Evolutionary conservation across 2,329 filamentous ascomycete species (phyloP).

Genomic region (Fusarium torreyae): DNA sequence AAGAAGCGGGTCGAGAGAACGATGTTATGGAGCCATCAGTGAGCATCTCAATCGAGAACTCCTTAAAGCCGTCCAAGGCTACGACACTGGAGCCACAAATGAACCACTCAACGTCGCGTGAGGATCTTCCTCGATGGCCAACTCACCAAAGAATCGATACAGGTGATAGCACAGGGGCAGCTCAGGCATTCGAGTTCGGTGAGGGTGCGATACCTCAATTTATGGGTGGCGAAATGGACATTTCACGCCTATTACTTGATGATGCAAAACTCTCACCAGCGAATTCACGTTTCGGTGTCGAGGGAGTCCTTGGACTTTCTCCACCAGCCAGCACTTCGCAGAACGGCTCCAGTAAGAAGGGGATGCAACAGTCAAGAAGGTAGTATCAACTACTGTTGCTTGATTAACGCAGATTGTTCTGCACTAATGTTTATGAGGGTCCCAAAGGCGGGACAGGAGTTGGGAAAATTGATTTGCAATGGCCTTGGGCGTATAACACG

Average conservation of each 20-base stretch:
- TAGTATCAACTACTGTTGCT: constrained; percentile 21
- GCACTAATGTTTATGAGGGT: constrained; percentile 37
- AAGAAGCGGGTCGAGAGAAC: constrained; percentile 59
- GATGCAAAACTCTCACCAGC: constrained; percentile 58
- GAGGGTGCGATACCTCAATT: constrained; percentile 59
- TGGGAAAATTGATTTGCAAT: constrained; percentile 38
- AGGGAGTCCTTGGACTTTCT: constrained; percentile 46
- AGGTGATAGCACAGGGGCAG: constrained; percentile 45
- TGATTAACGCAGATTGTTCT: constrained; percentile 22
- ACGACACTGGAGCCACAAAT: constrained; percentile 58
- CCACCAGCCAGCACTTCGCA: constrained; percentile 38
- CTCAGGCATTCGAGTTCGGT: constrained; percentile 61
- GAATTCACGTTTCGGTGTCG: constrained; percentile 47
- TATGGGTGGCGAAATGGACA: constrained; percentile 72
- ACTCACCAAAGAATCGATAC: constrained; percentile 53
- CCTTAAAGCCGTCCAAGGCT: constrained; percentile 58
- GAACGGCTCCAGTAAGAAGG: constrained; percentile 37
- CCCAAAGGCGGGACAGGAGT: constrained; percentile 42
- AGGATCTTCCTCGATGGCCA: constrained; percentile 65
- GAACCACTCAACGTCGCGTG: constrained; percentile 60
- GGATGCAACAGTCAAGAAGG: constrained; percentile 32
- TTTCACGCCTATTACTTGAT: constrained; percentile 72
- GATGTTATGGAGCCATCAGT: constrained; percentile 67
- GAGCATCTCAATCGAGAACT: constrained; percentile 64
- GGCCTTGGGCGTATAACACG: constrained; percentile 33